Evolutionary conservation across 2,329 filamentous ascomycete species (phyloP).

Genomic region (Talaromyces verruculosus): DNA sequence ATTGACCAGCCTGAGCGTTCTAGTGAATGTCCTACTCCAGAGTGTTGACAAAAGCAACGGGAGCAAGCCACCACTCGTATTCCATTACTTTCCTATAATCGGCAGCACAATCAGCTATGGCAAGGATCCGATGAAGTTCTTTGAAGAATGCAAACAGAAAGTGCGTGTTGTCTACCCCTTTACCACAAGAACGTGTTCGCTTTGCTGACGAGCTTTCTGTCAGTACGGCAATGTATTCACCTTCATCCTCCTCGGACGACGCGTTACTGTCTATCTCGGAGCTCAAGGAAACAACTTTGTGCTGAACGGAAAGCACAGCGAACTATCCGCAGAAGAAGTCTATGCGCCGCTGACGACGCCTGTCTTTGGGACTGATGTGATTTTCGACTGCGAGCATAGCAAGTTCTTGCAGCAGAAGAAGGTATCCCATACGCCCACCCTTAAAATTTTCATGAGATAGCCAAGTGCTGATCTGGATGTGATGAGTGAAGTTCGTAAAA

Average conservation of each 20-base stretch:
- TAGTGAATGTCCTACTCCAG: slow-evolving; percentile 55
- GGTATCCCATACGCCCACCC: slow-evolving; percentile 49
- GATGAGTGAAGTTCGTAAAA: slow-evolving; percentile 55
- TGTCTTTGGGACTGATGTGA: slow-evolving; percentile 79
- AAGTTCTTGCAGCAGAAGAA: slow-evolving; percentile 98
- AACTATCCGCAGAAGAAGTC: slow-evolving; percentile 87
- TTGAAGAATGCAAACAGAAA: slow-evolving; percentile 69
- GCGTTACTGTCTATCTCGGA: slow-evolving; percentile 82
- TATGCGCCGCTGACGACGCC: slow-evolving; percentile 73
- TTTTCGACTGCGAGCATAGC: slow-evolving; percentile 86
- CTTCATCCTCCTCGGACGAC: slow-evolving; percentile 82
- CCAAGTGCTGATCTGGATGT: not conserved
- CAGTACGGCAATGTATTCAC: slow-evolving; percentile 89
- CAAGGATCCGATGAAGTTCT: slow-evolving; percentile 73
- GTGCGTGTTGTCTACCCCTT: slow-evolving; percentile 44
- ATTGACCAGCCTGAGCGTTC: not conserved
- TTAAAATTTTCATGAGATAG: not conserved
- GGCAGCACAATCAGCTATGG: slow-evolving; percentile 49
- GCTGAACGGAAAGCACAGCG: slow-evolving; percentile 84
- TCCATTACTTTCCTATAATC: slow-evolving; percentile 69
- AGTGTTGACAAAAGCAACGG: slow-evolving; percentile 50
- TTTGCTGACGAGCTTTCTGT: not conserved
- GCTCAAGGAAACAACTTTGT: slow-evolving; percentile 87
- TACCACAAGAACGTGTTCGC: not conserved
- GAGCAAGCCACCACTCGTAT: slow-evolving; percentile 75